phyloP scores from a whole-genome alignment of 306 rosid genomes.

The Cicer cuneatum region DNA sequence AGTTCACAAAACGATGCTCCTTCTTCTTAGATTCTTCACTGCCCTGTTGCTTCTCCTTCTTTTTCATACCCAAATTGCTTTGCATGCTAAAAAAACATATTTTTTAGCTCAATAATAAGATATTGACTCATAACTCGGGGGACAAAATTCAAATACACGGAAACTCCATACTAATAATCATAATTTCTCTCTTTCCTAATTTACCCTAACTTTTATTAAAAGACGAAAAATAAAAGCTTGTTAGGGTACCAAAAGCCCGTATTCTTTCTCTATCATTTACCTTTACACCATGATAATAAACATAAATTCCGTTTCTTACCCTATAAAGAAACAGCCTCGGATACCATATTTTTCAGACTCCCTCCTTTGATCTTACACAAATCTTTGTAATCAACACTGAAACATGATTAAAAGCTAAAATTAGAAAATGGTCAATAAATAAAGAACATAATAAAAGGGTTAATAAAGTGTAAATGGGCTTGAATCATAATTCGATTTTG shows the following conservation, averaged over 20 bases:
- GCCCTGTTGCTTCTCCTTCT: slow-evolving; percentile 48
- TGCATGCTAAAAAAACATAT: slow-evolving; percentile 60
- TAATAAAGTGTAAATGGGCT: slow-evolving; percentile 36
- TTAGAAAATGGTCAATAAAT: slow-evolving; percentile 40
- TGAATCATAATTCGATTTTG: slow-evolving; percentile 44
- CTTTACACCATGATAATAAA: slow-evolving; percentile 49
- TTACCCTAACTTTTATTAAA: no score
- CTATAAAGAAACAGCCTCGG: slow-evolving; percentile 68
- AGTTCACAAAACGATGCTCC: slow-evolving; percentile 91
- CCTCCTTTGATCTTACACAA: slow-evolving; percentile 40
- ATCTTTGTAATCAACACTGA: slow-evolving; percentile 50
- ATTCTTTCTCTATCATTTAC: slow-evolving; percentile 50
- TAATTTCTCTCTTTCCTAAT: no score
- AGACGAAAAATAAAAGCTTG: no score
- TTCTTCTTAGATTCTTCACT: slow-evolving; percentile 86
- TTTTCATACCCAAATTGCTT: slow-evolving; percentile 66
- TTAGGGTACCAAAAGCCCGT: no score
- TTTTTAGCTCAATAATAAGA: no score
- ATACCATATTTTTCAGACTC: slow-evolving; percentile 69
- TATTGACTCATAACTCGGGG: no score
- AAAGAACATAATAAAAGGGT: slow-evolving; percentile 15
- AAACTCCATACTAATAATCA: no score
- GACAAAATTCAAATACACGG: no score
- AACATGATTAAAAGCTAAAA: slow-evolving; percentile 35
- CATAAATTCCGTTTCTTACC: slow-evolving; percentile 45